phyloP scores from a whole-genome alignment of 129 eudicot genomes.

The Arctium lappa region DNA sequence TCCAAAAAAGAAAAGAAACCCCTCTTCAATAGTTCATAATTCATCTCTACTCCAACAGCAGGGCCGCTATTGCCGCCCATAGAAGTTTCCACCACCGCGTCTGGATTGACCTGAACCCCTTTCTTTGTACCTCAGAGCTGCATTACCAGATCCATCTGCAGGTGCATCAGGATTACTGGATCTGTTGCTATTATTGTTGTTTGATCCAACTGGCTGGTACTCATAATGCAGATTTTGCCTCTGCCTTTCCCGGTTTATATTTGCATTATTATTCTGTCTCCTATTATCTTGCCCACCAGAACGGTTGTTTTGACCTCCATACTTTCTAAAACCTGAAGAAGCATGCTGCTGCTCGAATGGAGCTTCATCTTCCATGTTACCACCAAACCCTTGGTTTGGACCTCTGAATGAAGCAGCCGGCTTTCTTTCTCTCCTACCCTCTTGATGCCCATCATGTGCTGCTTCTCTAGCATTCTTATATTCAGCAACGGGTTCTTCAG shows the following conservation, averaged over 20 bases:
- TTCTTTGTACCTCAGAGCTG: conserved; percentile 43
- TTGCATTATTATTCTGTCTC: conserved; percentile 34
- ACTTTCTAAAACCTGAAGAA: conserved; percentile 51
- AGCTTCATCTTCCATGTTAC: conserved; percentile 32
- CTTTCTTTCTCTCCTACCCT: conserved; percentile 51
- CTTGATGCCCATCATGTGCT: conserved; percentile 30
- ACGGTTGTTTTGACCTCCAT: conserved; percentile 49
- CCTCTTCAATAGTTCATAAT: conserved; percentile 35
- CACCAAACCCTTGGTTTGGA: conserved; percentile 30
- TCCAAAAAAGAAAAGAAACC: conserved; percentile 11
- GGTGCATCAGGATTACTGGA: conserved; percentile 38
- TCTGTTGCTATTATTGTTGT: conserved; percentile 37
- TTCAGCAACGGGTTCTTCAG: conserved; percentile 37
- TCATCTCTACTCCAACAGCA: conserved; percentile 22
- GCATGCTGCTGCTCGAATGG: conserved; percentile 35
- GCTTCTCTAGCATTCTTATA: conserved; percentile 26
- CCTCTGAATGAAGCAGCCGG: conserved; percentile 34
- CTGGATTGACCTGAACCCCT: conserved; percentile 55
- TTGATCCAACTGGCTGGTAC: conserved; percentile 84
- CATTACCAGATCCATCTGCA: conserved; percentile 39
- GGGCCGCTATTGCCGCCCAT: conserved; percentile 49
- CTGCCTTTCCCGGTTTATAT: conserved; percentile 52
- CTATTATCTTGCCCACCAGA: conserved; percentile 48
- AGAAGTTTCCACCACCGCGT: conserved; percentile 68
- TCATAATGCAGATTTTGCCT: conserved; percentile 68